Percentiles rank a stretch among this genome's conserved stretches.
phyloP scores from a whole-genome alignment of 139 green algal genomes.

The Raphidocelis subcapitata region DNA sequence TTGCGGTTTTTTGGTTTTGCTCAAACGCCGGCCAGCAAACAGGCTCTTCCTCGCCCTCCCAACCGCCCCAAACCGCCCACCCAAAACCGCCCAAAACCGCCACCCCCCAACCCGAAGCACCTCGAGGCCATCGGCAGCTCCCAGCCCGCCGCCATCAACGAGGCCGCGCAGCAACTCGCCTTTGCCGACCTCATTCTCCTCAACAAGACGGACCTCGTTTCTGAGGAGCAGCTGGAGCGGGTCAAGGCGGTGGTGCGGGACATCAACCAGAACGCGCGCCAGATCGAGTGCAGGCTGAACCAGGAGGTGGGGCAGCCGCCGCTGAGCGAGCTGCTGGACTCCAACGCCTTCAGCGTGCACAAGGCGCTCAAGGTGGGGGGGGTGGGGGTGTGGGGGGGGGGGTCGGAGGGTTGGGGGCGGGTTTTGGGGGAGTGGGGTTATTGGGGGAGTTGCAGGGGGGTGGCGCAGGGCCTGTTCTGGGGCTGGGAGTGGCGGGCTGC shows the following conservation, averaged over 20 bases:
- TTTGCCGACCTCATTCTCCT: conserved; percentile 88
- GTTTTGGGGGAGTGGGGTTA: too few species aligned
- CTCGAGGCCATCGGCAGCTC: conserved; percentile 31
- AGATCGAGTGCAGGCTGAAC: conserved; percentile 72
- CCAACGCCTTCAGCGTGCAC: conserved; percentile 73
- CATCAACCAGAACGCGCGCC: conserved; percentile 72
- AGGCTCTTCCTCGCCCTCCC: neutral
- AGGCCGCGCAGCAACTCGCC: conserved; percentile 78
- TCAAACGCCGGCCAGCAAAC: too few species aligned
- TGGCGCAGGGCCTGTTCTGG: too few species aligned
- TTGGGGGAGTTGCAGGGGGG: too few species aligned
- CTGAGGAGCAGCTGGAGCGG: conserved; percentile 38
- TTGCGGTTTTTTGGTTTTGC: neutral
- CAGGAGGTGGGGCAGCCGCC: conserved; percentile 26
- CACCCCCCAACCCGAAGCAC: conserved; percentile 32
- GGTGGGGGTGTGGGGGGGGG: too few species aligned
- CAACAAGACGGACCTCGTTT: conserved; percentile 84
- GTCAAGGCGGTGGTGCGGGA: conserved; percentile 44
- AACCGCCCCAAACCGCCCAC: neutral
- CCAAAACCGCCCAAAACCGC: neutral
- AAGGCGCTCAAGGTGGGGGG: conserved; percentile 52
- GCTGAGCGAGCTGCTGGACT: conserved; percentile 56
- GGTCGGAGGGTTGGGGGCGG: too few species aligned
- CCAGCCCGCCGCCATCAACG: conserved; percentile 53
- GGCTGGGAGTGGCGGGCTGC: too few species aligned